A percentile compares a stretch with the other conserved stretches of the same genome.
Conservation (phyloP, 495 filamentous ascomycete genomes). For the Evernia prunastri region DNA sequence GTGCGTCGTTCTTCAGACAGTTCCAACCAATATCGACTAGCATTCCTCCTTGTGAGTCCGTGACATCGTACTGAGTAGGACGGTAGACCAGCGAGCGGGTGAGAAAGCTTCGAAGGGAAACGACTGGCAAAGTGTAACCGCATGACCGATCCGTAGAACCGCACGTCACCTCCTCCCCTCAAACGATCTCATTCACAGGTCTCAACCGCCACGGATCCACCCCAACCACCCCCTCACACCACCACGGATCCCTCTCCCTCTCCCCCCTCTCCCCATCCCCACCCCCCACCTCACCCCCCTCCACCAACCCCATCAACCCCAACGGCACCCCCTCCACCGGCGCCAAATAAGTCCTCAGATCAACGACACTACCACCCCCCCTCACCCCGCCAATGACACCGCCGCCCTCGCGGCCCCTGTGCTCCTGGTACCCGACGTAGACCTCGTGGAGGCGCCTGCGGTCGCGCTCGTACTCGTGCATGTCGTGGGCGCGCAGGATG, state of each 20-base stretch:
- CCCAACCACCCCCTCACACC: not conserved
- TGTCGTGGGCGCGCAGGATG: conserved; percentile 8
- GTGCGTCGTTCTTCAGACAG: not conserved
- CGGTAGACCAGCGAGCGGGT: not conserved
- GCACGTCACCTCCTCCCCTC: not conserved
- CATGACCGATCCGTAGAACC: not conserved
- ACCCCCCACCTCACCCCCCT: too few relatives aligned
- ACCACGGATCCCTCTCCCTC: not conserved
- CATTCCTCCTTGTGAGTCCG: not conserved
- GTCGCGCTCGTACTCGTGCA: conserved; percentile 9
- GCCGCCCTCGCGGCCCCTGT: not conserved
- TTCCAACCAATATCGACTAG: not conserved
- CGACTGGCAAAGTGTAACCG: not conserved
- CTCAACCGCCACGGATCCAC: not conserved
- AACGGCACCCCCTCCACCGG: not conserved
- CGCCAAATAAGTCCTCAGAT: not conserved
- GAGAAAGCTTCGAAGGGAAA: not conserved
- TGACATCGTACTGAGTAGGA: not conserved
- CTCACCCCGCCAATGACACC: not conserved
- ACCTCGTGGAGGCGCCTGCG: not conserved
- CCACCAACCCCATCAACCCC: too few relatives aligned
- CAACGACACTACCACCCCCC: not conserved
- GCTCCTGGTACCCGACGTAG: conserved; percentile 11
- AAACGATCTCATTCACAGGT: not conserved
- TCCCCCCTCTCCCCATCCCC: too few relatives aligned